phyloP scores from a whole-genome alignment of 176 grass and related monocot genomes.

The Stipa capillata region DNA sequence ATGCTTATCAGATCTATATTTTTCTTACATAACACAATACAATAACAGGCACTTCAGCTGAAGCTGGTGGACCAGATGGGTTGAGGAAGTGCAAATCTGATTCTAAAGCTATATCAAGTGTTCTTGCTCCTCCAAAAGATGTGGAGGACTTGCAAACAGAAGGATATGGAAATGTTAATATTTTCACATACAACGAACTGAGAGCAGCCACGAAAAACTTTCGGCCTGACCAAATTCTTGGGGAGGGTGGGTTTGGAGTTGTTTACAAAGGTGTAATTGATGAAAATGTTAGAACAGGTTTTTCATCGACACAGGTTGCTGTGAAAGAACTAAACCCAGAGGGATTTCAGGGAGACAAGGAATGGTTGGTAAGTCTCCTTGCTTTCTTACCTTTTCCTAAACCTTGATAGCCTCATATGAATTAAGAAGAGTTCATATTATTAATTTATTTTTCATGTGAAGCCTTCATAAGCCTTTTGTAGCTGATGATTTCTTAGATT shows the following conservation, averaged over 20 bases:
- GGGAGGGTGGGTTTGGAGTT: conserved; percentile 95
- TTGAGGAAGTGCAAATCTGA: conserved; percentile 56
- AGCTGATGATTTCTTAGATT: background rate
- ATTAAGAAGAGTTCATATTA: background rate
- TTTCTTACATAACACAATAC: too few relatives aligned
- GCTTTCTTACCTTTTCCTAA: background rate
- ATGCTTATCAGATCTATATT: too few relatives aligned
- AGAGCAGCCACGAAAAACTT: conserved; percentile 88
- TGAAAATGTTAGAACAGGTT: conserved; percentile 67
- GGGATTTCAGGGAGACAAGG: conserved; percentile 93
- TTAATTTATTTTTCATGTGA: too few relatives aligned
- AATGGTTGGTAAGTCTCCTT: conserved; percentile 73
- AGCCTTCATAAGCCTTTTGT: background rate
- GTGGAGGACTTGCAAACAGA: conserved; percentile 67
- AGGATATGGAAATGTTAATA: conserved; percentile 77
- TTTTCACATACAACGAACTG: conserved; percentile 79
- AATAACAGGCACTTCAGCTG: conserved; percentile 24
- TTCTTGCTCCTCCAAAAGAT: conserved; percentile 75
- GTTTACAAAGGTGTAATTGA: conserved; percentile 94
- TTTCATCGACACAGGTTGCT: conserved; percentile 68
- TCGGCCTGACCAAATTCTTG: conserved; percentile 78
- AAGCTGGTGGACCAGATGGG: conserved; percentile 22
- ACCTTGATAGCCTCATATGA: background rate
- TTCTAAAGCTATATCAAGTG: conserved; percentile 45
- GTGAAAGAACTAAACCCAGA: conserved; percentile 94